phyloP scores from a whole-genome alignment of 345 rosid genomes.

The Brassica incana region DNA sequence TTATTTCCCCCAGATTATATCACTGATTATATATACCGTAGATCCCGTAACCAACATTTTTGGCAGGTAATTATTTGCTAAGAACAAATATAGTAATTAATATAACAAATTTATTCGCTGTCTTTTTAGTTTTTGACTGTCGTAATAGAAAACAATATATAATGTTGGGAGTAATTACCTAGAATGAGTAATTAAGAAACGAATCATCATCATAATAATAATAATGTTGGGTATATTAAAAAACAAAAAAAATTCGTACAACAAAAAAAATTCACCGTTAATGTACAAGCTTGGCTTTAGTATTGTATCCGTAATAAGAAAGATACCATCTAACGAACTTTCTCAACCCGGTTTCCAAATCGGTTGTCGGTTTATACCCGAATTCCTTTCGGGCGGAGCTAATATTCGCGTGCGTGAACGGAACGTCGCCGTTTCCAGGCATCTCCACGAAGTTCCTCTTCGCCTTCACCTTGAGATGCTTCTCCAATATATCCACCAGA shows the following conservation, averaged over 20 bases:
- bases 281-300: conserved; percentile 50
- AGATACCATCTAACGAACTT: conserved; percentile 81
- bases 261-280: conserved; percentile 15
- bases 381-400: conserved; percentile 58
- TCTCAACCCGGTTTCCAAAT: conserved; percentile 81
- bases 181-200: conserved; percentile 13
- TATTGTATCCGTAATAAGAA: conserved; percentile 73
- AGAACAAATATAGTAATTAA: background rate
- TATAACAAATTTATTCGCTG: background rate
- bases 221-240: background rate
- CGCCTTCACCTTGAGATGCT: conserved; percentile 65
- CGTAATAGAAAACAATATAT: conserved; percentile 18
- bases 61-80: conserved; percentile 22
- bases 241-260: conserved; percentile 18
- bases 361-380: conserved; percentile 83
- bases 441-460: conserved; percentile 58
- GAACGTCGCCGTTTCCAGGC: conserved; percentile 96
- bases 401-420: conserved; percentile 80
- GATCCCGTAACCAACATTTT: conserved; percentile 22
- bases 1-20: background rate
- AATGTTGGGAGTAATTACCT: background rate
- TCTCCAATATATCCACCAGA: conserved; percentile 66
- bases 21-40: background rate
- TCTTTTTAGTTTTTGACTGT: conserved; percentile 10
- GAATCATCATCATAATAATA: conserved; percentile 16